Percentiles rank a stretch among this genome's conserved stretches.
Evolutionary conservation across 805 yeast genomes (phyloP).

Genomic region (Sugiyamaella floridensis): DNA sequence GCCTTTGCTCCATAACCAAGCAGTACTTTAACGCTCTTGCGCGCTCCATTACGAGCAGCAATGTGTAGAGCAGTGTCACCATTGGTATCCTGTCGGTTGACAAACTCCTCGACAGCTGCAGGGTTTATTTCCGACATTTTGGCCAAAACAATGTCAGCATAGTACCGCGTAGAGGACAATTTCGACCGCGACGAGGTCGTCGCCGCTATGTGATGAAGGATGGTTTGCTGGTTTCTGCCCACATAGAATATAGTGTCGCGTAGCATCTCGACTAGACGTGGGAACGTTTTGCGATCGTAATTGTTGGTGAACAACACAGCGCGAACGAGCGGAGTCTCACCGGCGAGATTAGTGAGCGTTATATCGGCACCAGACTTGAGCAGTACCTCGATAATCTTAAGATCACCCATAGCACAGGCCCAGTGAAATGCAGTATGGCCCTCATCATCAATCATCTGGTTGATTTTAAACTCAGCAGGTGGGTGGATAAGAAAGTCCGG

Average conservation of each 20-base stretch:
- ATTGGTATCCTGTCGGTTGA: conserved; percentile 68
- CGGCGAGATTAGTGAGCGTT: conserved; percentile 52
- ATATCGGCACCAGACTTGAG: conserved; percentile 70
- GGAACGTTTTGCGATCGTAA: conserved; percentile 71
- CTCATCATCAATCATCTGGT: conserved; percentile 84
- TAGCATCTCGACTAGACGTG: conserved; percentile 66
- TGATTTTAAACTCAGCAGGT: conserved; percentile 58
- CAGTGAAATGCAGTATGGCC: conserved; percentile 94
- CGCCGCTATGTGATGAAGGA: conserved; percentile 77
- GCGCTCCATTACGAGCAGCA: conserved; percentile 53
- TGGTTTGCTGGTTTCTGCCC: conserved; percentile 66
- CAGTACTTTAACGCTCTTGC: conserved; percentile 38
- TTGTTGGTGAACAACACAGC: conserved; percentile 84
- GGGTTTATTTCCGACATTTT: conserved; percentile 63
- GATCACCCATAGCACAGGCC: conserved; percentile 94
- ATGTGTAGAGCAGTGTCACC: conserved; percentile 86
- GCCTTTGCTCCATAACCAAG: conserved; percentile 43
- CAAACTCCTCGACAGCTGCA: conserved; percentile 38
- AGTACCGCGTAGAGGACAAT: conserved; percentile 74
- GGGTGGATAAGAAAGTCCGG: conserved; percentile 63
- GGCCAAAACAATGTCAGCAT: conserved; percentile 66
- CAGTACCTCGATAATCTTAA: conserved; percentile 67
- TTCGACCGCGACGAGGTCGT: conserved; percentile 61
- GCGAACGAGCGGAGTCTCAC: conserved; percentile 83
- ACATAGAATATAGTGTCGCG: conserved; percentile 71